Evolutionary conservation across 305 asterid species (phyloP).

Genomic region (Fraxinus albicans): DNA sequence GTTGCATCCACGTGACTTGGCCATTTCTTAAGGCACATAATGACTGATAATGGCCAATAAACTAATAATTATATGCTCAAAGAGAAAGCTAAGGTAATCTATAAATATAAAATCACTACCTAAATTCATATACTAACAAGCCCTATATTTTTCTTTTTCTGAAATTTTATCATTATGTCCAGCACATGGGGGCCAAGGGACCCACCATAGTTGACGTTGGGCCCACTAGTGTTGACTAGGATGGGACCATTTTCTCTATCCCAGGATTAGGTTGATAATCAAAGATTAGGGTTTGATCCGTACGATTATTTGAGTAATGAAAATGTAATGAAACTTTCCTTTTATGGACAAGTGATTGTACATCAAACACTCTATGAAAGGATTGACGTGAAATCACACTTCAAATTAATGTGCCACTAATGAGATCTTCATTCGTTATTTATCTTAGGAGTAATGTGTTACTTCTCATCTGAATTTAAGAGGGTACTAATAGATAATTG

Average conservation of each 20-base stretch:
- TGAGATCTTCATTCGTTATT: not conserved
- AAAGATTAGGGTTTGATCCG: constrained; percentile 10
- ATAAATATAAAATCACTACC: not conserved
- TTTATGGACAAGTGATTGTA: not conserved
- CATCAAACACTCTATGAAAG: not conserved
- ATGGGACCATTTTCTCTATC: constrained; percentile 27
- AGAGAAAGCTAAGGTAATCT: not conserved
- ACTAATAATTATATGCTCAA: not conserved
- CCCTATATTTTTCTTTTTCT: not conserved
- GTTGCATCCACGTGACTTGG: not conserved
- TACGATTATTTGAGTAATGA: constrained; percentile 17
- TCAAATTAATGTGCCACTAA: not conserved
- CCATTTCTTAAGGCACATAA: not conserved
- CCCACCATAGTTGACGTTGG: constrained; percentile 26
- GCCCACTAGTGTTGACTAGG: constrained; percentile 40
- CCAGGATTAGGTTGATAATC: not conserved
- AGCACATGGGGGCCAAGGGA: constrained; percentile 38
- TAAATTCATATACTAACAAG: not conserved
- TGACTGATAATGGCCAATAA: not conserved
- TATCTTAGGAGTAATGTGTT: no score
- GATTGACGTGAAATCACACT: not conserved
- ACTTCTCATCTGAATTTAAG: not conserved
- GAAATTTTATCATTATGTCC: constrained; percentile 18
- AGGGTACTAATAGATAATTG: not conserved
- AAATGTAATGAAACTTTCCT: not conserved